These are phyloP conservation scores for Exsudoporus frostii DNA, from an alignment of 768 basidiomycete genomes.

Conservation along the genomic window DNA sequence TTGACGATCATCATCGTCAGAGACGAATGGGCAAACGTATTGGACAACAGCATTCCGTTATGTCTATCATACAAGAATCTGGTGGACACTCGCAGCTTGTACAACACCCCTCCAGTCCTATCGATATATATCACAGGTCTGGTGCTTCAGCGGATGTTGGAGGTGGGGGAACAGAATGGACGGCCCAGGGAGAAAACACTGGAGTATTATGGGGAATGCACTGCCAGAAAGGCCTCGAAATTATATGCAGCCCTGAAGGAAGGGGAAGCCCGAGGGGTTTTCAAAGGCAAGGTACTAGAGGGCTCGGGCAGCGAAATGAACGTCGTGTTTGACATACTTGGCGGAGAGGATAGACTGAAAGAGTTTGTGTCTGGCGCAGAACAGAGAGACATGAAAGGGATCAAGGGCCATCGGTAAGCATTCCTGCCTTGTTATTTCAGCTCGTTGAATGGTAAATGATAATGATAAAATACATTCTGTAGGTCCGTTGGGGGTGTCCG, in stretches of 20 bases:
- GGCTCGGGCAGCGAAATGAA: constrained; percentile 95
- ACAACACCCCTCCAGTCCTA: constrained; percentile 93
- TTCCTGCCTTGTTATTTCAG: constrained; percentile 2
- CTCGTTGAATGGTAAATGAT: not conserved
- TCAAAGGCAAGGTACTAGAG: constrained; percentile 66
- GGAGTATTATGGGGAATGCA: constrained; percentile 59
- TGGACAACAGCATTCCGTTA: constrained; percentile 79
- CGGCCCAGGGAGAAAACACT: constrained; percentile 54
- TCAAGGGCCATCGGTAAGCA: constrained; percentile 90
- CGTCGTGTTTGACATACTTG: constrained; percentile 76
- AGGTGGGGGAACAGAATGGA: constrained; percentile 22
- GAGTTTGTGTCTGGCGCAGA: constrained; percentile 82
- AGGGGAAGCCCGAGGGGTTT: constrained; percentile 68
- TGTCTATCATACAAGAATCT: constrained; percentile 81
- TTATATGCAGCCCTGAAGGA: constrained; percentile 71
- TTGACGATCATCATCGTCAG: constrained; percentile 90
- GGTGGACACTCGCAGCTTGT: constrained; percentile 71
- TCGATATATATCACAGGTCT: constrained; percentile 87
- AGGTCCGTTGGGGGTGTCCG: constrained; percentile 73
- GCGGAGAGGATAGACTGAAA: constrained; percentile 69
- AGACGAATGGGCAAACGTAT: constrained; percentile 70
- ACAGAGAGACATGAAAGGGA: constrained; percentile 70
- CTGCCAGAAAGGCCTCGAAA: constrained; percentile 70
- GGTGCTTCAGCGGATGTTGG: constrained; percentile 69
- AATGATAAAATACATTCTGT: not conserved